Evolutionary conservation across 1,284 basidiomycete genomes (phyloP).

Genomic region (Puccinia horiana): DNA sequence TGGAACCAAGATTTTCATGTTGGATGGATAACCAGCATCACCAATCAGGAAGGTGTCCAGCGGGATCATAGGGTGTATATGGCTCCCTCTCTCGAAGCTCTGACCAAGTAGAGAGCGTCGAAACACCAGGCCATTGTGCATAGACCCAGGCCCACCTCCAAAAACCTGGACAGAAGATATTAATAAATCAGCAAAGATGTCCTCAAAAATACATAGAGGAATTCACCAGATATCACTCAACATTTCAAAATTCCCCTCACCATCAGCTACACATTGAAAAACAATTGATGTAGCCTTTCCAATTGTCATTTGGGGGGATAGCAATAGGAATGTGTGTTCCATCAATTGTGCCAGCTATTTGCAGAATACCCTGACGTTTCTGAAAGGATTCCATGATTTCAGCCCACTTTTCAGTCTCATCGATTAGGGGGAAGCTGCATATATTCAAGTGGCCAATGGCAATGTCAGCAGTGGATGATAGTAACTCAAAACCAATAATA

Average conservation of each 20-base stretch:
- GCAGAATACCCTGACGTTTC: neutral
- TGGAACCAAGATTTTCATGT: neutral
- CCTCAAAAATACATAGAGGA: too few species aligned
- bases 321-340: neutral
- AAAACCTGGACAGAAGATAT: neutral
- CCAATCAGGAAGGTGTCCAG: neutral
- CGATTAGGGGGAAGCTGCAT: neutral
- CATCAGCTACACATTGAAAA: neutral
- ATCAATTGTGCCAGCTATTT: too few species aligned
- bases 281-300: neutral
- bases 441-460: neutral
- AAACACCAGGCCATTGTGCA: neutral
- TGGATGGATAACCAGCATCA: neutral
- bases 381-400: neutral
- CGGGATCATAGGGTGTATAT: neutral
- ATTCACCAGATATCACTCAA: neutral
- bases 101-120: neutral
- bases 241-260: constrained; percentile 7
- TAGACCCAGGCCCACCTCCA: neutral
- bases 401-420: neutral
- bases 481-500: too few species aligned
- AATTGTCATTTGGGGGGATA: neutral
- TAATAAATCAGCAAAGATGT: too few species aligned
- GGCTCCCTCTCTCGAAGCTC: neutral
- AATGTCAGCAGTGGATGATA: neutral